phyloP scores from a whole-genome alignment of 345 rosid species.

The Salix purpurea region DNA sequence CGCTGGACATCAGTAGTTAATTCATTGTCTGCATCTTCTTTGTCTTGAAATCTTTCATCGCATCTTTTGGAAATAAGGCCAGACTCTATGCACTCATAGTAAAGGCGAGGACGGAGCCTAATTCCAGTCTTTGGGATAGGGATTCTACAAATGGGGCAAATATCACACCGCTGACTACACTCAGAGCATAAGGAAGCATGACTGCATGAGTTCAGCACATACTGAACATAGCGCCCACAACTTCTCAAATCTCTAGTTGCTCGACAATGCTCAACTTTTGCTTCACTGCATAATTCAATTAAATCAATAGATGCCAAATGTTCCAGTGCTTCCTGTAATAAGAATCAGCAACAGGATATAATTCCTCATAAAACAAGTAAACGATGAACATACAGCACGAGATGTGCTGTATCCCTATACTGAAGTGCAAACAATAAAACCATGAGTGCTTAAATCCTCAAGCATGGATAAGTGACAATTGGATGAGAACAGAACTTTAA shows the following conservation, averaged over 20 bases:
- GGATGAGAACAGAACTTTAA: not conserved
- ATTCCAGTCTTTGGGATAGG: slow-evolving; percentile 42
- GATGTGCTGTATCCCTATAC: not conserved
- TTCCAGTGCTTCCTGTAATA: slow-evolving; percentile 77
- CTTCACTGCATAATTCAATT: slow-evolving; percentile 73
- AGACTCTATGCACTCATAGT: slow-evolving; percentile 71
- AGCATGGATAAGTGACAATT: not conserved
- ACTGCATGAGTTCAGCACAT: slow-evolving; percentile 67
- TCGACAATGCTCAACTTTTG: slow-evolving; percentile 77
- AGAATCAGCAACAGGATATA: not conserved
- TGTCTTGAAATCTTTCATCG: slow-evolving; percentile 58
- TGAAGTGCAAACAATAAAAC: not conserved
- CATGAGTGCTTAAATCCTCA: not conserved
- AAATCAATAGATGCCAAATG: slow-evolving; percentile 73
- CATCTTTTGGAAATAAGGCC: slow-evolving; percentile 57
- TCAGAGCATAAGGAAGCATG: slow-evolving; percentile 90
- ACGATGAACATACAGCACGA: not conserved
- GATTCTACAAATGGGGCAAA: slow-evolving; percentile 83
- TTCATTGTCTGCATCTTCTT: slow-evolving; percentile 53
- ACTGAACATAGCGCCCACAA: slow-evolving; percentile 70
- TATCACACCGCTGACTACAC: slow-evolving; percentile 75
- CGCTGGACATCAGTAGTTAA: slow-evolving; percentile 70
- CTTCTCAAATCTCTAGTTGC: slow-evolving; percentile 93
- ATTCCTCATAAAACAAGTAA: not conserved
- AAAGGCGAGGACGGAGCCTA: slow-evolving; percentile 62